Evolutionary conservation across 495 filamentous ascomycete species (phyloP).

Genomic region (Hypoxylon trugodes): DNA sequence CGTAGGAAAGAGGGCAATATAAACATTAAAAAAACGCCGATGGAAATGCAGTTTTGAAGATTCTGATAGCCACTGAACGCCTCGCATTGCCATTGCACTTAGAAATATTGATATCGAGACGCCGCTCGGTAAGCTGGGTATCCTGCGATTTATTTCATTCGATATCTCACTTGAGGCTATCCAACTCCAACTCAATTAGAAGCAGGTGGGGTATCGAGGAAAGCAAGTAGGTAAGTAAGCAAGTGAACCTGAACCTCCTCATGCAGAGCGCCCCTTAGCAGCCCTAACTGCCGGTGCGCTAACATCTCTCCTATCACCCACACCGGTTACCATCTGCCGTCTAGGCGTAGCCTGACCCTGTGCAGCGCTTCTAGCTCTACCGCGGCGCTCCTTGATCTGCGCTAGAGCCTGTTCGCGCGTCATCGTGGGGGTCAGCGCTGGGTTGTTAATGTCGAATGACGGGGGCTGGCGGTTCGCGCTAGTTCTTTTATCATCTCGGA

Average conservation of each 20-base stretch:
- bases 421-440: slow-evolving; percentile 62
- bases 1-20: background rate
- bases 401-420: slow-evolving; percentile 65
- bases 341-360: slow-evolving; percentile 54
- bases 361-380: slow-evolving; percentile 55
- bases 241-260: background rate
- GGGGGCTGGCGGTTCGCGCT: slow-evolving; percentile 50
- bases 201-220: too few relatives aligned
- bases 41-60: slow-evolving; percentile 22
- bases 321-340: slow-evolving; percentile 48
- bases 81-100: too few relatives aligned
- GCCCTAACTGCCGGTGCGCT: slow-evolving; percentile 51
- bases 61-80: slow-evolving; percentile 19
- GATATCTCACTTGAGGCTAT: too few relatives aligned
- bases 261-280: slow-evolving; percentile 36
- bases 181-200: too few relatives aligned
- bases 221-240: too few relatives aligned
- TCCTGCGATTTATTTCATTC: too few relatives aligned
- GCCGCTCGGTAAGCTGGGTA: too few relatives aligned
- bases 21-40: slow-evolving; percentile 20
- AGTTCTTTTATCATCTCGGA: slow-evolving; percentile 49
- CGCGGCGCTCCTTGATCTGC: slow-evolving; percentile 62
- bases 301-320: slow-evolving; percentile 50
- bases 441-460: slow-evolving; percentile 58
- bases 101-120: too few relatives aligned